phyloP scores from a whole-genome alignment of 2,329 filamentous ascomycete species.

The Cercospora brassicicola region DNA sequence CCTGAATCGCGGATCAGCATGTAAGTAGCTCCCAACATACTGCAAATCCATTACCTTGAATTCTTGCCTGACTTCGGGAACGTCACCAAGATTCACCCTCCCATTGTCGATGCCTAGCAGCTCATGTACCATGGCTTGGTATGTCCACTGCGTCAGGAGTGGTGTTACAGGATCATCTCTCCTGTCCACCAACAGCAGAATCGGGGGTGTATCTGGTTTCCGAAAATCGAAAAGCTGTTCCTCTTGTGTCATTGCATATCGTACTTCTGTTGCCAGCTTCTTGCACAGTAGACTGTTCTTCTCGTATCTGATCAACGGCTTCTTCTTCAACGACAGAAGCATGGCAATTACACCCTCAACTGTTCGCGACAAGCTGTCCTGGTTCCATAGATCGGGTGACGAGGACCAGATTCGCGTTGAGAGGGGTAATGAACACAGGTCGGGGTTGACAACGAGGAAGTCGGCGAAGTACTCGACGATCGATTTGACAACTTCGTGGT shows the following conservation, averaged over 20 bases:
- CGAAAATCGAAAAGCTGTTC: slow-evolving; percentile 96
- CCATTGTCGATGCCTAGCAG: slow-evolving; percentile 91
- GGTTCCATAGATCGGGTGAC: slow-evolving; percentile 80
- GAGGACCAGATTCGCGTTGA: slow-evolving; percentile 37
- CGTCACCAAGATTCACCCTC: slow-evolving; percentile 79
- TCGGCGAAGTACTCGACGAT: slow-evolving; percentile 97
- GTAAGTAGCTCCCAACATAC: neutral
- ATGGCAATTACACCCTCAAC: slow-evolving; percentile 85
- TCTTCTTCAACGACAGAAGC: slow-evolving; percentile 90
- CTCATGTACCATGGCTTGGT: slow-evolving; percentile 99
- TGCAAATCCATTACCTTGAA: slow-evolving; percentile 29
- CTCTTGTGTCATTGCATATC: slow-evolving; percentile 91
- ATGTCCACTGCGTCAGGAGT: slow-evolving; percentile 95
- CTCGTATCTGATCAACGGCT: slow-evolving; percentile 88
- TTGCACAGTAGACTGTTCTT: slow-evolving; percentile 87
- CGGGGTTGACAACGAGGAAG: slow-evolving; percentile 91
- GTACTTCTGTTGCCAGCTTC: slow-evolving; percentile 88
- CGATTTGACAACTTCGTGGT: slow-evolving; percentile 91
- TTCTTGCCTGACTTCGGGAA: slow-evolving; percentile 36
- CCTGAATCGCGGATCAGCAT: slow-evolving; percentile 46
- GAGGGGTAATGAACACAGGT: slow-evolving; percentile 55
- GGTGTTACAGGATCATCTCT: slow-evolving; percentile 94
- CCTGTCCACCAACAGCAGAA: slow-evolving; percentile 84
- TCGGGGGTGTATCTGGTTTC: slow-evolving; percentile 89
- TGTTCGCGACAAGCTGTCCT: slow-evolving; percentile 79